Percentiles rank a stretch among this genome's conserved stretches.
phyloP scores from a whole-genome alignment of 2,329 filamentous ascomycete species.

The Colletotrichum paranaense region DNA sequence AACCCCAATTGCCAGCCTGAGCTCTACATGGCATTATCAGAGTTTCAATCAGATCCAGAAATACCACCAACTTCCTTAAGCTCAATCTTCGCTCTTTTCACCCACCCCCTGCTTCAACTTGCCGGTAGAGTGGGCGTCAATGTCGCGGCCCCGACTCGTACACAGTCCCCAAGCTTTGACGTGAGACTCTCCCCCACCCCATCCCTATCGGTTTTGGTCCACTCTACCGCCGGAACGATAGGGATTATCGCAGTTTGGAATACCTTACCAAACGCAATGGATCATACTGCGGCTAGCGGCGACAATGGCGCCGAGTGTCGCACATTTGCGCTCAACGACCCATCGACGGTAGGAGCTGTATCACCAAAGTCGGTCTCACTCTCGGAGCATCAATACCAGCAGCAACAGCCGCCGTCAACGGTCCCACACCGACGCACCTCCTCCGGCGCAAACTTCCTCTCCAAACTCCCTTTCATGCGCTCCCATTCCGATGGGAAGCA shows the following conservation, averaged over 20 bases:
- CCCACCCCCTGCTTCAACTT: too few relatives aligned
- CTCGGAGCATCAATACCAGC: background rate
- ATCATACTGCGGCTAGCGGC: background rate
- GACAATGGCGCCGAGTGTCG: background rate
- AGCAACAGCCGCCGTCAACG: background rate
- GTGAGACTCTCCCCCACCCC: constrained; percentile 2
- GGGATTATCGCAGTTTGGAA: constrained; percentile 22
- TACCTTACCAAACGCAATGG: constrained; percentile 16
- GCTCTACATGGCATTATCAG: background rate
- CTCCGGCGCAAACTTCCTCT: constrained; percentile 73
- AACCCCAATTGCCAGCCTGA: background rate
- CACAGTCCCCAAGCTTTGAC: constrained; percentile 4
- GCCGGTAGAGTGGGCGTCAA: background rate
- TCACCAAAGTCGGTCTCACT: background rate
- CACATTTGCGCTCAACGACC: background rate
- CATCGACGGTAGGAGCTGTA: background rate
- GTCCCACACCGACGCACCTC: constrained; percentile 55
- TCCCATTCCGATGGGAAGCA: constrained; percentile 45
- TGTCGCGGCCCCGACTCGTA: background rate
- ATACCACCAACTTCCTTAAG: background rate
- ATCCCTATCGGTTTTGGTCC: constrained; percentile 17
- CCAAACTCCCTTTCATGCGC: constrained; percentile 77
- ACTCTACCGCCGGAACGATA: constrained; percentile 12
- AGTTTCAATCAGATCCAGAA: background rate
- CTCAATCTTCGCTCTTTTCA: background rate